Conservation (phyloP, 208 protist genomes). For the Wallacemonas collosoma region DNA sequence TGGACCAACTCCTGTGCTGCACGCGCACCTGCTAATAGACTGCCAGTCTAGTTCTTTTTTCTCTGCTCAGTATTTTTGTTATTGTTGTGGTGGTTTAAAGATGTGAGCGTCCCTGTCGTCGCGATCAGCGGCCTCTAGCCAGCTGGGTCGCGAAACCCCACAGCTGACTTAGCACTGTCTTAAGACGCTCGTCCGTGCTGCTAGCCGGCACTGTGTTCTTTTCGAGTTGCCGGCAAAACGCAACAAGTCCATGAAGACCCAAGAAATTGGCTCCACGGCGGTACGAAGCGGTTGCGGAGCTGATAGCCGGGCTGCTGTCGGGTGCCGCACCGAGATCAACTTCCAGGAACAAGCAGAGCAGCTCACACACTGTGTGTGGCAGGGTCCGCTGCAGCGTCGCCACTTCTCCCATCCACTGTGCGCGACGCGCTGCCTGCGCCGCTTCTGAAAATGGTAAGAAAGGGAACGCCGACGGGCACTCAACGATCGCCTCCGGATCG, state of each 20-base stretch:
- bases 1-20: too few relatives aligned
- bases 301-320: not conserved
- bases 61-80: not conserved
- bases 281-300: not conserved
- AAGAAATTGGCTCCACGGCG: constrained; percentile 39
- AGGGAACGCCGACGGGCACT: constrained; percentile 25
- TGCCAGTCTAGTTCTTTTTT: not conserved
- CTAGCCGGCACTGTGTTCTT: constrained; percentile 46
- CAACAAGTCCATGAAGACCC: constrained; percentile 60
- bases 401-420: constrained; percentile 1
- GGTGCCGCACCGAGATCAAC: constrained; percentile 19
- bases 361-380: constrained; percentile 53
- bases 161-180: constrained; percentile 41
- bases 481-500: constrained; percentile 20
- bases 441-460: not conserved
- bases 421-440: not conserved
- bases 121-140: constrained; percentile 26
- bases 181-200: constrained; percentile 38
- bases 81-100: not conserved
- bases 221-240: constrained; percentile 66
- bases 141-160: constrained; percentile 52
- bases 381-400: constrained; percentile 48
- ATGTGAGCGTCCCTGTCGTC: too few relatives aligned
- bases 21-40: too few relatives aligned
- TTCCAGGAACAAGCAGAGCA: constrained; percentile 53